These are phyloP conservation scores for Cyclostephanos tholiformis DNA, from an alignment of 108 stramenopile genomes.

Conservation along the genomic window DNA sequence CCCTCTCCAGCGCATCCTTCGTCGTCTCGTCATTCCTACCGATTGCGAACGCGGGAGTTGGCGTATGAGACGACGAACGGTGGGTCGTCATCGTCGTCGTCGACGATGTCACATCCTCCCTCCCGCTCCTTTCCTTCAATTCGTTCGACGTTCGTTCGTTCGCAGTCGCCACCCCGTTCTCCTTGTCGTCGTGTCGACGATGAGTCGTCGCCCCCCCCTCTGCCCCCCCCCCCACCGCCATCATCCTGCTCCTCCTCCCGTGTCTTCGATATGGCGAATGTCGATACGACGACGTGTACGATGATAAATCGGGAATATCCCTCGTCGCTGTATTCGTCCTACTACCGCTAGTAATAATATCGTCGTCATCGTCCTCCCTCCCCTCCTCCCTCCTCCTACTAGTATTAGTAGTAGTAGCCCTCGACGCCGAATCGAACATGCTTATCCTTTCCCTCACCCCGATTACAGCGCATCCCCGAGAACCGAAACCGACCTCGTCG, in stretches of 20 bases:
- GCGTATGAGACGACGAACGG: no score
- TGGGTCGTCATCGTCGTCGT: no score
- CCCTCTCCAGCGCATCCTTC: no score
- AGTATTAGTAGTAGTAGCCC: no score
- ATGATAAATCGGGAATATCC: neutral
- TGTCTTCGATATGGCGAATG: neutral
- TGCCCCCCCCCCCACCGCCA: neutral
- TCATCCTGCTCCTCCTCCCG: neutral
- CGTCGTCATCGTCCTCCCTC: neutral
- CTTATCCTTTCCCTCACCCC: neutral
- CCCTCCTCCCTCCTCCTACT: neutral
- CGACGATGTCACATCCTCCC: no score
- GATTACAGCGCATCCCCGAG: neutral
- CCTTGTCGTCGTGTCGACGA: neutral
- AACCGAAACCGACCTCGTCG: neutral
- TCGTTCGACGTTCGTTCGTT: neutral
- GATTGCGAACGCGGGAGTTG: no score
- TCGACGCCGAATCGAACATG: constrained; percentile 8
- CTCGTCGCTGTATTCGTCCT: neutral
- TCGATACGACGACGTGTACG: neutral
- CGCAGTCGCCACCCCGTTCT: neutral
- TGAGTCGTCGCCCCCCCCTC: neutral
- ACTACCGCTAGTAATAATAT: no score
- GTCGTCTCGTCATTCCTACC: no score
- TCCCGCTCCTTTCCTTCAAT: no score